Evolutionary conservation across 352 stramenopile genomes (phyloP).

Genomic region (Globisporangium acanthophoron): DNA sequence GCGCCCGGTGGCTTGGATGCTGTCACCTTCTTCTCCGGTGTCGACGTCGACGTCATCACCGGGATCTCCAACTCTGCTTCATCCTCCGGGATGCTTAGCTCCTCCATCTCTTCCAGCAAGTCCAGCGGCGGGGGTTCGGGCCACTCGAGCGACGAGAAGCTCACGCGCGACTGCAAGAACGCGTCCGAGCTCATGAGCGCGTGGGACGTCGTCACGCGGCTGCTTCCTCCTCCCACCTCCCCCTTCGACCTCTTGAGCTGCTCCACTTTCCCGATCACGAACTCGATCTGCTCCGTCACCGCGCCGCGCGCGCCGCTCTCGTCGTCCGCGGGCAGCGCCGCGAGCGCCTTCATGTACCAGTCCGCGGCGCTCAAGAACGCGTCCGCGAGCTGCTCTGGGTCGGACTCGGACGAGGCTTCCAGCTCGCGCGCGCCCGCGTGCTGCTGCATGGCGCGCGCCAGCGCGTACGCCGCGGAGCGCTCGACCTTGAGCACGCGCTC

Average conservation of each 20-base stretch:
- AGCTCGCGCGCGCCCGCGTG: conserved; percentile 20
- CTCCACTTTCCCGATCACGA: conserved; percentile 63
- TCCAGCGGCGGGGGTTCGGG: conserved; percentile 22
- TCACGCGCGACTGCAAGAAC: conserved; percentile 11
- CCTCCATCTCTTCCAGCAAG: conserved; percentile 1
- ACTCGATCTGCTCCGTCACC: conserved; percentile 67
- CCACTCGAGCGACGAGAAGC: conserved; percentile 29
- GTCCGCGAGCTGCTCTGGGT: conserved; percentile 17
- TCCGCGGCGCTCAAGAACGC: conserved; percentile 52
- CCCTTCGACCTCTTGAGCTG: conserved; percentile 27
- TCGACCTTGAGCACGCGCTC: conserved; percentile 37
- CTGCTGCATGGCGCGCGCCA: conserved; percentile 27
- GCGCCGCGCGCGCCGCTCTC: conserved; percentile 21
- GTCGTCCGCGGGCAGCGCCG: conserved; percentile 28
- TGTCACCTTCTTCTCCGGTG: conserved; percentile 3
- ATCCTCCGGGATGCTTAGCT: not conserved
- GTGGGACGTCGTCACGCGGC: not conserved
- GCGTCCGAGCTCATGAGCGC: conserved; percentile 1
- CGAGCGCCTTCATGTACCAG: conserved; percentile 65
- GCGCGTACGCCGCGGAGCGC: conserved; percentile 24
- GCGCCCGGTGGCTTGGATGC: conserved; percentile 2
- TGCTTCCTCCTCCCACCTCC: not conserved
- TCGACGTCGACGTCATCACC: not conserved
- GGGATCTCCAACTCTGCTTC: too few species aligned
- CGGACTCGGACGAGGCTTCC: conserved; percentile 1